Evolutionary conservation across 805 yeast genomes (phyloP).

Genomic region (Yarrowia bubula): DNA sequence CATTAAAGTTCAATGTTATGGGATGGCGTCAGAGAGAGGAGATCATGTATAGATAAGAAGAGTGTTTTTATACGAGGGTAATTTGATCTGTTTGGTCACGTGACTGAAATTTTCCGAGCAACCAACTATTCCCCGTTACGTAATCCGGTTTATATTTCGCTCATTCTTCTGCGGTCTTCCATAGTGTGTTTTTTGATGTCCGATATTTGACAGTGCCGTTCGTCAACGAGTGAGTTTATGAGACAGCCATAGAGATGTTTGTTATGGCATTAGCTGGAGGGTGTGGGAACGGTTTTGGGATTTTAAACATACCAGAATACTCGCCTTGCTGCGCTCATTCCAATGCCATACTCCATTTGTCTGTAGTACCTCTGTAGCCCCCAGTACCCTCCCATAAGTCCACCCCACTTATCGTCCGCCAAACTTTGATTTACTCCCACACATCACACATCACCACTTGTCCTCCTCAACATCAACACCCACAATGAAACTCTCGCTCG

Average conservation of each 20-base stretch:
- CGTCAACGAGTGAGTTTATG: too few relatives aligned
- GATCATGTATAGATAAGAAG: background rate
- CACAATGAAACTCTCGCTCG: conserved; percentile 12
- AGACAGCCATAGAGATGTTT: too few relatives aligned
- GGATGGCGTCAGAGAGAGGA: background rate
- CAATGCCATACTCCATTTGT: background rate
- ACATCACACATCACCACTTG: too few relatives aligned
- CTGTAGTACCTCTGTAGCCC: background rate
- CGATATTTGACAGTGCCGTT: too few relatives aligned
- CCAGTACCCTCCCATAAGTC: background rate
- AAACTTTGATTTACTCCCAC: background rate
- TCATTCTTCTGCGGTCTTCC: too few relatives aligned
- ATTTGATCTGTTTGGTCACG: background rate
- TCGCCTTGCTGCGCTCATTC: too few relatives aligned
- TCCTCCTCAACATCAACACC: background rate
- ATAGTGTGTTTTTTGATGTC: background rate
- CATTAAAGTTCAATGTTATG: background rate
- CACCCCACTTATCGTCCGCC: background rate
- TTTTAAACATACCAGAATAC: too few relatives aligned
- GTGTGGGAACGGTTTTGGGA: too few relatives aligned
- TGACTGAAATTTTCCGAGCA: background rate
- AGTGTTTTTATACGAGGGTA: background rate
- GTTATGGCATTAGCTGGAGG: too few relatives aligned
- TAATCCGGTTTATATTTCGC: too few relatives aligned
- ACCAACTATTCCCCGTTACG: too few relatives aligned